Conservation (phyloP, 768 basidiomycete species). For the Naganishia vaughanmartiniae region DNA sequence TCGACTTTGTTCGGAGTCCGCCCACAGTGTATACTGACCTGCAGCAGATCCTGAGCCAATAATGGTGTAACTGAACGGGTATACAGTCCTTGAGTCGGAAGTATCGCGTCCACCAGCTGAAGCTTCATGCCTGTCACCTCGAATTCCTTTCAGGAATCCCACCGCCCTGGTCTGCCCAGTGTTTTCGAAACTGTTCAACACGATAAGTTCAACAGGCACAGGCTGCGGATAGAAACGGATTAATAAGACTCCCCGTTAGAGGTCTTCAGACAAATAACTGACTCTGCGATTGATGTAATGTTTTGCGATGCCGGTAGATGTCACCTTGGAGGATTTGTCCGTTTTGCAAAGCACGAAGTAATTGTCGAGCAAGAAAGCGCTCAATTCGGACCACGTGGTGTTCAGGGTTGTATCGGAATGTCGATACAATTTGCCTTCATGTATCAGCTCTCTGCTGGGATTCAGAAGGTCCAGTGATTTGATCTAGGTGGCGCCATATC, state of each 20-base stretch:
- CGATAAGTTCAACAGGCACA: conserved; percentile 85
- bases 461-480: conserved; percentile 86
- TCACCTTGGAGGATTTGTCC: conserved; percentile 56
- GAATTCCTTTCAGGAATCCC: conserved; percentile 62
- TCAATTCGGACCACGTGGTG: conserved; percentile 78
- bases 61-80: conserved; percentile 83
- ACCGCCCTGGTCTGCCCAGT: conserved; percentile 70
- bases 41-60: conserved; percentile 71
- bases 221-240: conserved; percentile 58
- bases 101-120: conserved; percentile 39
- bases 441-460: conserved; percentile 75
- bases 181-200: conserved; percentile 78
- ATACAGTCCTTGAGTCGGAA: conserved; percentile 70
- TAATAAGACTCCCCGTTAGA: conserved; percentile 3
- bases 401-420: conserved; percentile 85
- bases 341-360: conserved; percentile 62
- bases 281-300: conserved; percentile 80
- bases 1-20: conserved; percentile 72
- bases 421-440: conserved; percentile 75
- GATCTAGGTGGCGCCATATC: conserved; percentile 26
- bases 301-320: conserved; percentile 56
- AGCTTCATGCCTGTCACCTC: conserved; percentile 57
- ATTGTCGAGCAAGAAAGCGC: conserved; percentile 89
- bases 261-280: conserved; percentile 41
- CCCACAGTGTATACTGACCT: conserved; percentile 80